A percentile compares a stretch with the other conserved stretches of the same genome.
Conservation (phyloP, 805 yeast species). For the Metschnikowia henanensis region DNA sequence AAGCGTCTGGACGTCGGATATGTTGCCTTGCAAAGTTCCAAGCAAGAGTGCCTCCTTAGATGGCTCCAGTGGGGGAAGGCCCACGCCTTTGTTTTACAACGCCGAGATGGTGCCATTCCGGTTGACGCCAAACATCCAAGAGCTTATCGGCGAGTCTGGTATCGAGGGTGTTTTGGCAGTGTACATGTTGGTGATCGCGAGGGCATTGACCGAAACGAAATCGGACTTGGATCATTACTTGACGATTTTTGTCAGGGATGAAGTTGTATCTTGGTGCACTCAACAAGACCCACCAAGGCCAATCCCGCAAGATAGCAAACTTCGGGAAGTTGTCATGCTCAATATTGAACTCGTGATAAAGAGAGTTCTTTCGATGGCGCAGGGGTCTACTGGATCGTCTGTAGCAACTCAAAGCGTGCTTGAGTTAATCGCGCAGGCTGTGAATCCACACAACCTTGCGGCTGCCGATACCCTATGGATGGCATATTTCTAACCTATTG, state of each 20-base stretch:
- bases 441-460: slow-evolving; percentile 90
- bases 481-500: slow-evolving; percentile 93
- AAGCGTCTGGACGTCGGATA: slow-evolving; percentile 89
- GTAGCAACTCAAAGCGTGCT: slow-evolving; percentile 87
- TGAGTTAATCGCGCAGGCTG: slow-evolving; percentile 92
- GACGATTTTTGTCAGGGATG: slow-evolving; percentile 95
- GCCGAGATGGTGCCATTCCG: slow-evolving; percentile 96
- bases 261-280: slow-evolving; percentile 90
- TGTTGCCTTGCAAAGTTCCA: slow-evolving; percentile 86
- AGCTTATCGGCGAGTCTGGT: slow-evolving; percentile 90
- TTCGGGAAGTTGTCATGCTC: slow-evolving; percentile 81
- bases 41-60: slow-evolving; percentile 49
- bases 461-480: slow-evolving; percentile 91
- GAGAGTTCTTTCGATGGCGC: slow-evolving; percentile 71
- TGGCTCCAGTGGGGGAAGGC: slow-evolving; percentile 49
- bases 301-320: slow-evolving; percentile 77
- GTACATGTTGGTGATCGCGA: slow-evolving; percentile 79
- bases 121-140: slow-evolving; percentile 93
- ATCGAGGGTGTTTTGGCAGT: slow-evolving; percentile 90
- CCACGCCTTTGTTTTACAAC: slow-evolving; percentile 84
- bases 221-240: slow-evolving; percentile 88
- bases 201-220: slow-evolving; percentile 88
- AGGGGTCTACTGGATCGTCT: slow-evolving; percentile 58
- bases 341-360: slow-evolving; percentile 85
- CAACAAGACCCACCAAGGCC: slow-evolving; percentile 75